Evolutionary conservation across 768 basidiomycete species (phyloP).

Genomic region (Phaeotremella skinneri): DNA sequence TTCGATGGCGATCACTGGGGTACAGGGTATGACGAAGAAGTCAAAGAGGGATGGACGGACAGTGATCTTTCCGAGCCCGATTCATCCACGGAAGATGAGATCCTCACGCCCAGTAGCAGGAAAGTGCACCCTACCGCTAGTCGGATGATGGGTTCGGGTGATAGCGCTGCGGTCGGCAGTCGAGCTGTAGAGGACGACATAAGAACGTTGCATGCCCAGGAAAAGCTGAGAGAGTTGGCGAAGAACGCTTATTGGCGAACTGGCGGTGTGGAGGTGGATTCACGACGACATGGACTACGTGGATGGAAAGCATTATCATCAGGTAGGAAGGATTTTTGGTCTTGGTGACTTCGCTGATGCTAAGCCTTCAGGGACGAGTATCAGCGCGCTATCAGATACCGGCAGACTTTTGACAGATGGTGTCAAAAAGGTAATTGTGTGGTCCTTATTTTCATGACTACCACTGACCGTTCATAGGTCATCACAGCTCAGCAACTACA

Average conservation of each 20-base stretch:
- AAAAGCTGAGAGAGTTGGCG: constrained; percentile 12
- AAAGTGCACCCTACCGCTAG: neutral
- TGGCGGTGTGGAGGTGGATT: constrained; percentile 8
- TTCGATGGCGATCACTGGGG: constrained; percentile 32
- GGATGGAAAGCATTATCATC: constrained; percentile 36
- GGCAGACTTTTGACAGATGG: no score
- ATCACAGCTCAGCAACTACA: constrained; percentile 32
- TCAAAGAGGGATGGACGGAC: constrained; percentile 37
- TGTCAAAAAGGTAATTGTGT: no score
- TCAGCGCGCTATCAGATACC: no score
- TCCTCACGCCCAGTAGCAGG: constrained; percentile 15
- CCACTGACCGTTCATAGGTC: no score
- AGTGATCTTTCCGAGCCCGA: constrained; percentile 14
- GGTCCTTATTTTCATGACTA: no score
- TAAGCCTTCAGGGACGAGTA: no score
- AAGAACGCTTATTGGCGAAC: constrained; percentile 30
- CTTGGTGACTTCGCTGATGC: no score
- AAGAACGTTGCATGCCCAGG: constrained; percentile 16
- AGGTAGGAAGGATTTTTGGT: no score
- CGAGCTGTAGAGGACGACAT: constrained; percentile 7
- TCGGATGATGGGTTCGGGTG: neutral
- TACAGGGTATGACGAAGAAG: constrained; percentile 33
- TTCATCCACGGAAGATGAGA: constrained; percentile 16
- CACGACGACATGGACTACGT: constrained; percentile 15
- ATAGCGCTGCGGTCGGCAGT: neutral